These are phyloP conservation scores for Spergularia marina DNA, from an alignment of 148 eudicot genomes.

Conservation along the genomic window DNA sequence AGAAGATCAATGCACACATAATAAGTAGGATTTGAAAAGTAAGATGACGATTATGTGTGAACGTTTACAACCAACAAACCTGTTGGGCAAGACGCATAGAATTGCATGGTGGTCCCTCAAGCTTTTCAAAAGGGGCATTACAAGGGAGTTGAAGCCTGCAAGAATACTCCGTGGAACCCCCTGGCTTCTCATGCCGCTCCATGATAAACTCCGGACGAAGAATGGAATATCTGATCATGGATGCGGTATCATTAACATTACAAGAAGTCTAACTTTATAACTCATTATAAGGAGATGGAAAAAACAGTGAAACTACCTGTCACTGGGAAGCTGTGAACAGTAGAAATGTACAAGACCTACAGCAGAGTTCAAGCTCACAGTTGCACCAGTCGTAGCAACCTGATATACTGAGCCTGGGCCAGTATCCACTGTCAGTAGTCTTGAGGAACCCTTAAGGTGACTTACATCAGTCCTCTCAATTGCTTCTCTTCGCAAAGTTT, in stretches of 20 bases:
- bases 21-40: background rate
- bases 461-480: slow-evolving; percentile 94
- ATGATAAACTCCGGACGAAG: slow-evolving; percentile 95
- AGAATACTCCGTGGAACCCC: slow-evolving; percentile 72
- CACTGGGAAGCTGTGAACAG: slow-evolving; percentile 95
- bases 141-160: slow-evolving; percentile 98
- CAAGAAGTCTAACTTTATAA: background rate
- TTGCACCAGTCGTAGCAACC: slow-evolving; percentile 95
- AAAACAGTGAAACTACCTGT: slow-evolving; percentile 45
- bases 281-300: background rate
- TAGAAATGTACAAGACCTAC: slow-evolving; percentile 93
- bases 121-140: slow-evolving; percentile 94
- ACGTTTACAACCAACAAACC: slow-evolving; percentile 37
- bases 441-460: slow-evolving; percentile 69
- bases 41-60: background rate
- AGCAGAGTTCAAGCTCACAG: slow-evolving; percentile 97
- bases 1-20: background rate
- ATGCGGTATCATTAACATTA: background rate
- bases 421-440: slow-evolving; percentile 53
- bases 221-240: slow-evolving; percentile 72
- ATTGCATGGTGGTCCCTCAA: slow-evolving; percentile 87
- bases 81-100: slow-evolving; percentile 95
- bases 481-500: slow-evolving; percentile 92
- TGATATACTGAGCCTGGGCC: slow-evolving; percentile 67
- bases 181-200: slow-evolving; percentile 87